Evolutionary conservation across 1,139 yeast genomes (phyloP).

Genomic region (Geotrichum siamense): DNA sequence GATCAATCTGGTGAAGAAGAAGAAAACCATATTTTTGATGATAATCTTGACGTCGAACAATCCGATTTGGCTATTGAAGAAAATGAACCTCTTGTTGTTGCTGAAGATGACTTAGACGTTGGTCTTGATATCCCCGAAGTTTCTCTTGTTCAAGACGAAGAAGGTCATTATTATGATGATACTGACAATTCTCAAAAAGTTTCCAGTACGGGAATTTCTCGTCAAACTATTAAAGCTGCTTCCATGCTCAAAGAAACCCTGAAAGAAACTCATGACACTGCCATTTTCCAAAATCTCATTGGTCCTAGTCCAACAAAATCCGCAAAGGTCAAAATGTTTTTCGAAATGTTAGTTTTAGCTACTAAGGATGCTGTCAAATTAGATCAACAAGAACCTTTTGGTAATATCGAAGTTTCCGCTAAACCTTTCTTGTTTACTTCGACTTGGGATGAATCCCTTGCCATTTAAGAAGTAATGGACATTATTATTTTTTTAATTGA

Average conservation of each 20-base stretch:
- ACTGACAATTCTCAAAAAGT: neutral
- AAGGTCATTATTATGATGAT: slow-evolving; percentile 7
- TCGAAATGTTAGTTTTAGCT: slow-evolving; percentile 76
- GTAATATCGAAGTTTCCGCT: slow-evolving; percentile 49
- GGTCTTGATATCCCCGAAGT: slow-evolving; percentile 8
- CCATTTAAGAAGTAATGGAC: neutral
- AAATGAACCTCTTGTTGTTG: neutral
- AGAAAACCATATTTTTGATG: neutral
- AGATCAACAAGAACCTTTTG: slow-evolving; percentile 55
- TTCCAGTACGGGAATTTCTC: slow-evolving; percentile 31
- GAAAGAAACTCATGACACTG: slow-evolving; percentile 16
- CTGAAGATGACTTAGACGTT: slow-evolving; percentile 8
- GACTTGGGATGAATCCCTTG: slow-evolving; percentile 16
- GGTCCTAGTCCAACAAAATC: slow-evolving; percentile 19
- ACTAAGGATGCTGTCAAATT: slow-evolving; percentile 64
- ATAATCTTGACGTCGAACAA: slow-evolving; percentile 10
- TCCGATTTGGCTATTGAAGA: slow-evolving; percentile 14
- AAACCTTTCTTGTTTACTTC: slow-evolving; percentile 44
- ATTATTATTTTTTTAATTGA: slow-evolving; percentile 1
- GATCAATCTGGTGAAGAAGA: slow-evolving; percentile 2
- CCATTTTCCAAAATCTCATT: slow-evolving; percentile 20
- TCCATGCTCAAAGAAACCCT: slow-evolving; percentile 41
- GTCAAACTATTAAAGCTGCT: slow-evolving; percentile 53
- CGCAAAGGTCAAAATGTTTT: slow-evolving; percentile 50
- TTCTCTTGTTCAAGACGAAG: slow-evolving; percentile 10